Evolutionary conservation across 2,329 filamentous ascomycete genomes (phyloP), one percentile per base, ranked within the genome.

Genomic region (Dothideomycetidae sp.): DNA sequence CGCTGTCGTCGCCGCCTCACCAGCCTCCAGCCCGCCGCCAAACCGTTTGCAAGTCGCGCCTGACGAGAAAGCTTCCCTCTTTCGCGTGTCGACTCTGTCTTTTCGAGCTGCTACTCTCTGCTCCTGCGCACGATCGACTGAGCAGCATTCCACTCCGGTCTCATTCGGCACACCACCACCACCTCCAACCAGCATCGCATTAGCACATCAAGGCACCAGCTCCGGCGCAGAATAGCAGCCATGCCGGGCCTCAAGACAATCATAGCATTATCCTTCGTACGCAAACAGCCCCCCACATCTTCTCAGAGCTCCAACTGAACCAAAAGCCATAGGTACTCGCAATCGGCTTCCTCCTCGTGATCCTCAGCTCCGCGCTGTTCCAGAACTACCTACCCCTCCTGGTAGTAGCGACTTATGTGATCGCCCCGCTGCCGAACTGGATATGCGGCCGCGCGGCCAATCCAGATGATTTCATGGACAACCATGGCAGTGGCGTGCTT

Each of bases 301-400:
- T 36, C 26, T 42, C 12, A 41, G 41, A 26, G 31, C 37, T 15
- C 19, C 28, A 19, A 18, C 21, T 28, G 17, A 35, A 35, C 13
- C 19, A 30, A 23, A 7, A 13, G n/a, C 5, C 9, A 9, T 46
- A 81, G 78, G 70, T 98, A 58, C 84, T 98, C 48, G 90, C 90
- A 51, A 90, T 98, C 53, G 90, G 90, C 52, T 98, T 98, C 67
- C 82, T 98, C 53, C 84, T 98, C 50, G 90, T 96, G 50, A 98
- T 98, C 62, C 81, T 98, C 53, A 94, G 86, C 46, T 93, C 86
- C 57, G 90, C 90, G 35, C 75, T 98, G 49, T 98, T 81, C 73
- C 73, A 88, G 57, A 83, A 84, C 62, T 98, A 93, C 73, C 83
- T 90, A 53, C 85, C 90, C 39, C 75, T 98, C 46, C 75, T 96